These are phyloP conservation scores for Cicer arietinum DNA, from an alignment of 306 rosid species.

Conservation along the genomic window DNA sequence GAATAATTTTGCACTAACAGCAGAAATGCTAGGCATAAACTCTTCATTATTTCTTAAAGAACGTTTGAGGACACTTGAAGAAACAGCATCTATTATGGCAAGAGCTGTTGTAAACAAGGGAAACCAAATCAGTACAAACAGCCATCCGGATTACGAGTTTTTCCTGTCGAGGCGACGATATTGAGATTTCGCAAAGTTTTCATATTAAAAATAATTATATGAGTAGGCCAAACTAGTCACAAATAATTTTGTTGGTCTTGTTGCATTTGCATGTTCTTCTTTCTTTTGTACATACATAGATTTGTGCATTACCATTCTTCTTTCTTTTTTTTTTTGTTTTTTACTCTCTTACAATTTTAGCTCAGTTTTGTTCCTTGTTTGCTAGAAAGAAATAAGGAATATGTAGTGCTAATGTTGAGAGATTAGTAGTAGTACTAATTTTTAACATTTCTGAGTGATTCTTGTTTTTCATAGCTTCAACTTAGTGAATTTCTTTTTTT, in stretches of 20 bases:
- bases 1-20: constrained; percentile 43
- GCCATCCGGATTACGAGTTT: constrained; percentile 81
- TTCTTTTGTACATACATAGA: constrained; percentile 54
- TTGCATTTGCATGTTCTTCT: constrained; percentile 31
- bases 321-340: neutral
- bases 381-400: constrained; percentile 31
- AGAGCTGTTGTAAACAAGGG: constrained; percentile 74
- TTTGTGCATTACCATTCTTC: constrained; percentile 37
- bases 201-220: constrained; percentile 14
- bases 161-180: constrained; percentile 70
- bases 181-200: constrained; percentile 35
- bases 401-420: constrained; percentile 45
- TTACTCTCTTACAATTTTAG: constrained; percentile 33
- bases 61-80: constrained; percentile 73
- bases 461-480: constrained; percentile 8
- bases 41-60: constrained; percentile 54
- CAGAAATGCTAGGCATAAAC: constrained; percentile 47
- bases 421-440: constrained; percentile 26
- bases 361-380: constrained; percentile 34
- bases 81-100: constrained; percentile 78
- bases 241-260: constrained; percentile 37
- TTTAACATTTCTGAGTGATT: constrained; percentile 23
- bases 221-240: constrained; percentile 36
- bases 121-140: constrained; percentile 53
- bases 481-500: neutral